These are phyloP conservation scores for Candida ovalis DNA, from an alignment of 805 yeast species.

Conservation along the genomic window DNA sequence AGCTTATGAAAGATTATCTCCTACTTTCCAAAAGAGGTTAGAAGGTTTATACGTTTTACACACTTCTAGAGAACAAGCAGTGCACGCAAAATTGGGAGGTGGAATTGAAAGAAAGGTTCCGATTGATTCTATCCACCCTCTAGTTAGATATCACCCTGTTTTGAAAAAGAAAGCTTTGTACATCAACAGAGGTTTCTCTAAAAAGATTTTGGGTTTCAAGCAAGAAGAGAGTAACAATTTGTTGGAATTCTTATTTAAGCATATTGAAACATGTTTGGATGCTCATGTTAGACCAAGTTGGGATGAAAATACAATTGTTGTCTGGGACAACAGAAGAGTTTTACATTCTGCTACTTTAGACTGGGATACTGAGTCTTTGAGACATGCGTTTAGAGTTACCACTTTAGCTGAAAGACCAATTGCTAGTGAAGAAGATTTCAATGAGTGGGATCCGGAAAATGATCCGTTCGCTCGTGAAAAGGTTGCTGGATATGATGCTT, in stretches of 20 bases:
- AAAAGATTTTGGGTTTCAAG: constrained; percentile 63
- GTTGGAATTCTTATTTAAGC: constrained; percentile 49
- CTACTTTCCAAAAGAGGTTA: constrained; percentile 52
- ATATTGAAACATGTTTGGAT: constrained; percentile 47
- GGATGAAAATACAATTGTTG: constrained; percentile 61
- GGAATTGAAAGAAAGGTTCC: constrained; percentile 60
- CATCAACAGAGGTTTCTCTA: constrained; percentile 56
- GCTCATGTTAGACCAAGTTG: constrained; percentile 62
- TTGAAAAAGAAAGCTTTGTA: constrained; percentile 53
- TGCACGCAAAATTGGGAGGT: constrained; percentile 46
- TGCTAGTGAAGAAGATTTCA: constrained; percentile 19
- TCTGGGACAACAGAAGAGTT: constrained; percentile 72
- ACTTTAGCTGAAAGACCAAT: constrained; percentile 65
- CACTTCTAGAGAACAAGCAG: constrained; percentile 65
- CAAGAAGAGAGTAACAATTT: constrained; percentile 60
- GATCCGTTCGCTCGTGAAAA: constrained; percentile 6
- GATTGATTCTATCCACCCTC: constrained; percentile 57
- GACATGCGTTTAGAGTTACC: constrained; percentile 71
- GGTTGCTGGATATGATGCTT: constrained; percentile 26
- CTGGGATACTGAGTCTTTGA: constrained; percentile 55
- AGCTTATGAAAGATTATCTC: constrained; percentile 64
- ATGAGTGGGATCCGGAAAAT: constrained; percentile 20
- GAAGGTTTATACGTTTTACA: constrained; percentile 61
- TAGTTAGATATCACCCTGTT: constrained; percentile 65
- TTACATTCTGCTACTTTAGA: constrained; percentile 63